A percentile compares a stretch with the other conserved stretches of the same genome.
These are phyloP conservation scores for Terana coerulea DNA, from an alignment of 768 basidiomycete species.

Conservation along the genomic window DNA sequence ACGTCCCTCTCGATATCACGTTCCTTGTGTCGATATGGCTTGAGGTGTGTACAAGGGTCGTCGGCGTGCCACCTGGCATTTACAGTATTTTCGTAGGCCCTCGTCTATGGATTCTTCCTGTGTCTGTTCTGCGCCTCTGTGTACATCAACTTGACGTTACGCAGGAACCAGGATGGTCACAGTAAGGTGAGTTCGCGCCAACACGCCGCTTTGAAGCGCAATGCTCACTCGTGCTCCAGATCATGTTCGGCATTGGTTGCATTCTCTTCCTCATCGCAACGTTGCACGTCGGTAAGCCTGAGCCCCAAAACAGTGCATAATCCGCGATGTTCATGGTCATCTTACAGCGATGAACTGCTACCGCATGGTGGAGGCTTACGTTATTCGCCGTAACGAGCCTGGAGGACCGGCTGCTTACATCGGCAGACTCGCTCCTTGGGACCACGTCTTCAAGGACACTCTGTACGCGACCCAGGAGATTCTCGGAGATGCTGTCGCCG, in stretches of 20 bases:
- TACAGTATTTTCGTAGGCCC: conserved; percentile 4
- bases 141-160: conserved; percentile 16
- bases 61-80: too few species aligned
- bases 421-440: conserved; percentile 13
- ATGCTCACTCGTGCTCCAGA: not conserved
- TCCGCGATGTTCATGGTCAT: not conserved
- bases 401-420: conserved; percentile 18
- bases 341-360: conserved; percentile 16
- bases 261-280: conserved; percentile 12
- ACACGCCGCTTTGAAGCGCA: too few species aligned
- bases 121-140: conserved; percentile 13
- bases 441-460: conserved; percentile 18
- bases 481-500: conserved; percentile 15
- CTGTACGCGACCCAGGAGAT: conserved; percentile 17
- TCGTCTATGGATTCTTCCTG: conserved; percentile 16
- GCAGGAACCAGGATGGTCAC: conserved; percentile 12
- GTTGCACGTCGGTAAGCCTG: conserved; percentile 14
- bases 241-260: conserved; percentile 13
- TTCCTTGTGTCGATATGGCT: conserved; percentile 19
- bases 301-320: too few species aligned
- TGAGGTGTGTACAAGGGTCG: conserved; percentile 17
- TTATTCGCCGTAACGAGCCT: conserved; percentile 10
- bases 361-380: conserved; percentile 14
- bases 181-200: conserved; percentile 6
- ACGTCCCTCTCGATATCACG: conserved; percentile 15